Base-by-base conservation (phyloP, 306 rosid genomes). In the Erythrophleum fordii region DNA sequence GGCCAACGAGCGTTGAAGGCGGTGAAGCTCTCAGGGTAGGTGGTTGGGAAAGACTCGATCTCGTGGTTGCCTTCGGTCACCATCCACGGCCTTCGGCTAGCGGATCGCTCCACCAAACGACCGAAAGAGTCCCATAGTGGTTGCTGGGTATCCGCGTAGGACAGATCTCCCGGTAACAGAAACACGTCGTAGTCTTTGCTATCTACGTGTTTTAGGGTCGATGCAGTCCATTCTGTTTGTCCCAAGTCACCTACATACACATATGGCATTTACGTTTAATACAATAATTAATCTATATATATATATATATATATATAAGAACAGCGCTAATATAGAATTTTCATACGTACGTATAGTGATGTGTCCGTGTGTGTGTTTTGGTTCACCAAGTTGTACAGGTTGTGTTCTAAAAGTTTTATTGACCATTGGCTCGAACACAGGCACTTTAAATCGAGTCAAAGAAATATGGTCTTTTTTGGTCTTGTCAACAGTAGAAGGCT, bases 1-100 rank as follows among this genome's bases (percentile, higher is more conserved):
- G 26, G 82, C 97, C 97, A 92, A 9, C 97, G 85, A 14, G 91
- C 60, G 13, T 92, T 91, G 83, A 86, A 92, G 70, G 95, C 83
- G 0, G 45, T 61, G 83, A 92, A 92, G 14, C 85, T 88, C 0
- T 81, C 23, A 0, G 88, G 82, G 75, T 77, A 56, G 35, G 89
- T 70, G 72, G 88, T 69, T 1, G 92, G 95, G 60, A 89, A 46
- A 16, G 0, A 83, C 68, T 92, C 97, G 28, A 88, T 56, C 84
- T 92, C 95, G 51, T 92, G 97, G 86, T 92, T 92, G n/a, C 95
- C 97, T 84, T 89, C 66, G 0, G 95, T 89, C 2, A 88, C 97
- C 97, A 92, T 92, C 97, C 97, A 92, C 0, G 97, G 93, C 25
- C 95, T 91, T 26, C 74, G 84, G 48, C 91, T 89, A 0, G 97